These are phyloP conservation scores for Anethum foeniculum DNA, from an alignment of 140 eudicot species.

Conservation along the genomic window DNA sequence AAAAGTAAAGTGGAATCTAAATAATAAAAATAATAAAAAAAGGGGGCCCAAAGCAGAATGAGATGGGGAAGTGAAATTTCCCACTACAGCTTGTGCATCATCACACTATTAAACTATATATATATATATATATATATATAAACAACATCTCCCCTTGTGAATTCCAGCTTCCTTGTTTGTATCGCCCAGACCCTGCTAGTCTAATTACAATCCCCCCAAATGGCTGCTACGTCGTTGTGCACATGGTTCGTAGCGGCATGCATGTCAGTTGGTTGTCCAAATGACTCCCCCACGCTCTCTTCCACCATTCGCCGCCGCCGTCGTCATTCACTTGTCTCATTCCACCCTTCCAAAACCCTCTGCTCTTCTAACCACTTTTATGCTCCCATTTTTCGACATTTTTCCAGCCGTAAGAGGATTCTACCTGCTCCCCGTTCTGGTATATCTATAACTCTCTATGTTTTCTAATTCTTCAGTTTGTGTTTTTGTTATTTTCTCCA, in stretches of 20 bases:
- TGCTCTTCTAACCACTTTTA: constrained; percentile 9
- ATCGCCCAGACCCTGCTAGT: not conserved
- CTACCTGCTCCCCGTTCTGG: constrained; percentile 13
- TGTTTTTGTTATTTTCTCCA: not conserved
- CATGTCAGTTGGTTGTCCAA: constrained; percentile 36
- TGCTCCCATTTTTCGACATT: constrained; percentile 15
- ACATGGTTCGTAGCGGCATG: constrained; percentile 48
- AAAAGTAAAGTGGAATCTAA: no score
- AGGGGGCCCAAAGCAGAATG: no score
- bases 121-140: no score
- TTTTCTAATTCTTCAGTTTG: no score
- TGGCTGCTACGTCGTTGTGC: constrained; percentile 14
- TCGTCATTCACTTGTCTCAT: constrained; percentile 19
- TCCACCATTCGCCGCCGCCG: constrained; percentile 22
- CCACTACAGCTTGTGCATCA: not conserved
- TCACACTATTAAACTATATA: not conserved
- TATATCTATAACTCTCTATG: not conserved
- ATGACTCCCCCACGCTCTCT: constrained; percentile 5
- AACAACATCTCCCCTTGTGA: not conserved
- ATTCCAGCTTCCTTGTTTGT: not conserved
- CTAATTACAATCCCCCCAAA: not conserved
- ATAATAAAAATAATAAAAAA: no score
- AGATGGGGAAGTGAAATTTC: not conserved
- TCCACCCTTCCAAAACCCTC: constrained; percentile 29
- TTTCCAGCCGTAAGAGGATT: constrained; percentile 14